Conservation (phyloP, 495 filamentous ascomycete species). For the Astrocystis sublimbata region DNA sequence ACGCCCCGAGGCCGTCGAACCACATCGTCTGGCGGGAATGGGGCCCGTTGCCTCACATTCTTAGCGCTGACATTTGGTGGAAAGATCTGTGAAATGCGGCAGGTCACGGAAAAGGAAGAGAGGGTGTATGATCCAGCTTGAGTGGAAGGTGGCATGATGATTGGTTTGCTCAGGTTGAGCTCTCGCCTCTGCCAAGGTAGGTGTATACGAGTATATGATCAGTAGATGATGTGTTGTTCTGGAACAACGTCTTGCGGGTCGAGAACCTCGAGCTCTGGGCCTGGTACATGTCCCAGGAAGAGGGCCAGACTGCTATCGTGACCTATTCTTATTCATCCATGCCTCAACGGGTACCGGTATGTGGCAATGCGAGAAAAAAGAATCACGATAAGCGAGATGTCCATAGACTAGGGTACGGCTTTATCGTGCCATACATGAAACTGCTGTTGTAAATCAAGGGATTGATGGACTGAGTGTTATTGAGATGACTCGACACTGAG, state of each 20-base stretch:
- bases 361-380: too few species aligned
- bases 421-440: neutral
- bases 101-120: neutral
- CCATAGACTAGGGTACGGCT: too few species aligned
- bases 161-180: neutral
- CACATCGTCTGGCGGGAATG: neutral
- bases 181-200: too few species aligned
- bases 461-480: neutral
- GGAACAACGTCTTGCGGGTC: too few species aligned
- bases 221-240: too few species aligned
- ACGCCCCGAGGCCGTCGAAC: neutral
- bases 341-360: neutral
- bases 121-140: neutral
- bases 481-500: neutral
- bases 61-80: slow-evolving; percentile 18
- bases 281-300: too few species aligned
- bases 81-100: neutral
- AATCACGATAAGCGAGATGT: neutral
- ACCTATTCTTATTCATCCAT: neutral
- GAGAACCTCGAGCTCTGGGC: too few species aligned
- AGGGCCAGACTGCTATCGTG: neutral
- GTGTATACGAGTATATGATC: too few species aligned
- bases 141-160: neutral
- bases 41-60: slow-evolving; percentile 17
- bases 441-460: neutral